Conservation (phyloP, 768 basidiomycete genomes). For the Psilocybe tampanensis region DNA sequence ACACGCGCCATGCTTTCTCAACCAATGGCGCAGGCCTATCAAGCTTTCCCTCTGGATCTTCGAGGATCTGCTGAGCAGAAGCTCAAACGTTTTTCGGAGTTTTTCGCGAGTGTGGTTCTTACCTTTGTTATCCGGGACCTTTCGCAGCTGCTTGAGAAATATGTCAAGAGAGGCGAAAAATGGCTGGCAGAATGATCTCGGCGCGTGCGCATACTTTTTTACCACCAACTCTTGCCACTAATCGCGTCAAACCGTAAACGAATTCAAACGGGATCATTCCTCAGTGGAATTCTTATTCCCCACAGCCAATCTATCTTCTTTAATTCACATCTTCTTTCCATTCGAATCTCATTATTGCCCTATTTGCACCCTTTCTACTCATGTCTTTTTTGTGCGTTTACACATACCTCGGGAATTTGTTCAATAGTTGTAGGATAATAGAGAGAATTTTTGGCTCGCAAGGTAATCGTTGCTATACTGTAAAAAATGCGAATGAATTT, state of each 20-base stretch:
- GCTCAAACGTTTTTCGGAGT: constrained; percentile 84
- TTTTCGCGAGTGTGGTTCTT: constrained; percentile 86
- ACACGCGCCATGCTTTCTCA: constrained; percentile 70
- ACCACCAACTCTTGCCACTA: no score
- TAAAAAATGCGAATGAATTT: constrained; percentile 7
- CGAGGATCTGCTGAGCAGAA: constrained; percentile 69
- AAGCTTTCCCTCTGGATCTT: constrained; percentile 65
- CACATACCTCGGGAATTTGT: constrained; percentile 26
- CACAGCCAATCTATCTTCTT: constrained; percentile 17
- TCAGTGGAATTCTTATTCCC: constrained; percentile 10
- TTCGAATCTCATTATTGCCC: constrained; percentile 30
- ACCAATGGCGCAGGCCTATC: constrained; percentile 73
- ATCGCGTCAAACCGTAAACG: no score
- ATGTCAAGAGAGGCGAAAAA: constrained; percentile 91
- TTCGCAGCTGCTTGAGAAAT: constrained; percentile 87
- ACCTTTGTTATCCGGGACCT: constrained; percentile 90
- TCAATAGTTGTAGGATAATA: constrained; percentile 32
- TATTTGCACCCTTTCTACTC: constrained; percentile 27
- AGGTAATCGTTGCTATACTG: constrained; percentile 1
- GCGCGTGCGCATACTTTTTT: constrained; percentile 1
- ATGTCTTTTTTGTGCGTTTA: constrained; percentile 24
- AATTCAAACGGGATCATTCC: neutral
- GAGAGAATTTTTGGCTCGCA: constrained; percentile 21
- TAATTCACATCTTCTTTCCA: constrained; percentile 26
- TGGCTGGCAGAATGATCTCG: constrained; percentile 76